Evolutionary conservation across 768 basidiomycete genomes (phyloP), one percentile per base, ranked within the genome.

Genomic region (Russula lepida): DNA sequence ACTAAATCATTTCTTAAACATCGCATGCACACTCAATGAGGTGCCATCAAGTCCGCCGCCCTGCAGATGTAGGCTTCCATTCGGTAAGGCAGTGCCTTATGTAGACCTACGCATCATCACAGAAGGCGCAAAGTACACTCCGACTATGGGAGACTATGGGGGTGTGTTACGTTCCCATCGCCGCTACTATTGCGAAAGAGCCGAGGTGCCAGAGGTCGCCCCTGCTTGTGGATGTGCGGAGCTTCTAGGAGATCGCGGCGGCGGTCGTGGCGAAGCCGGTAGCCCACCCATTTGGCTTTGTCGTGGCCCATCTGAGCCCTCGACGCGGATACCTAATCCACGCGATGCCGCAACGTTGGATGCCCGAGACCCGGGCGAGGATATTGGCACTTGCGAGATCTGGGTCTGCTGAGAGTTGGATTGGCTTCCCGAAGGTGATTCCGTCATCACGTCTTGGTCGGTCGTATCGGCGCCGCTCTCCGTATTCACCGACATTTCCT

Each of bases 391-490:
- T 43, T 77, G 77, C 46, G 74, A 74, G 46, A 78, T 75, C 1
- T 81, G 80, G 58, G 59, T n/a, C 27, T 32, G 53, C 6, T 48
- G 63, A 50, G 52, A 8, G 46, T 54, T 63, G 37, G 44, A n/a
- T 39, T 82, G 48, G 49, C 23, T 41, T 23, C 41, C 58, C 28
- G 23, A 13, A 27, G 28, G 47, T 12, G 58, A 47, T 27, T 66
- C 65, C 15, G 13, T 81, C 27, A 74, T 69, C 43, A 78, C 78
- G 21, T 71, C 73, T 50, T 84, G 83, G 41, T 78, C 88, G 25
- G 82, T 82, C 19, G 82, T 82, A 66, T 91, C 89, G 39, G 85
- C 81, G 30, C 84, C 87, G 67, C 88, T 90, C 60, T 88, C 89
- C 54, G 88, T 88, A 44, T 83, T 80, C 25, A 82, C 69, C 4